Base-by-base conservation (phyloP, 2,329 filamentous ascomycete genomes). In the Clarireedia hainanense region DNA sequence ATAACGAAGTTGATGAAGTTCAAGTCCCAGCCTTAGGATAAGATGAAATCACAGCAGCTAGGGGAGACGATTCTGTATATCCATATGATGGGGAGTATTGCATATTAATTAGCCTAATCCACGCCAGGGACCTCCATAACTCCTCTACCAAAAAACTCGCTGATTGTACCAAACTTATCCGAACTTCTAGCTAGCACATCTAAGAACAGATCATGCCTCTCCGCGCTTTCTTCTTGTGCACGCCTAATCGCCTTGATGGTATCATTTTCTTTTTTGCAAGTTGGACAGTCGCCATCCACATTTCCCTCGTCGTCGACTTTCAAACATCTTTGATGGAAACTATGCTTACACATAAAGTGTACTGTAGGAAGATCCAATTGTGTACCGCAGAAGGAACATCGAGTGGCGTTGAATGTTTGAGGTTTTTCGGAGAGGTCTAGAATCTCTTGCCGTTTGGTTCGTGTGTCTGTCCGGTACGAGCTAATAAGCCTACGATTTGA, bases 301-400 rank as follows among this genome's bases (percentile, higher is more conserved):
- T 85, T 84, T 10, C 76, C 75, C 23, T 80, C 77, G 40, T 67
- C 63, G 14, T 58, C 63, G 20, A 62, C 60, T 58, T 67, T 62
- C 43, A 99, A 74, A 71, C 92, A 99, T 47, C 89, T 80, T 73
- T 95, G 89, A 69, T 99, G 94, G 76, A 96, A 99, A 58, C 86
- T 91, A 70, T 99, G 94, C 70, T 95, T 96, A 75, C 94, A 99
- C 60, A 99, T 73, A 70, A 99, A 99, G 69, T 99, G 94, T 48
- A 99, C 91, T 0, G 86, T 89, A 0, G 94, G 94, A 12, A 97
- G 76, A 62, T 96, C 91, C 17, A 97, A 78, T 26, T 82, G 79
- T 39, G 58, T 57, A 3, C 84, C 80, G 69, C 94, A 99, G 51
- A 88, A 85, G 27, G 87, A 85, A 70, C 94, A 99, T 51, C 94